phyloP scores from a whole-genome alignment of 1,284 basidiomycete species.

The Wolfiporia cocos region DNA sequence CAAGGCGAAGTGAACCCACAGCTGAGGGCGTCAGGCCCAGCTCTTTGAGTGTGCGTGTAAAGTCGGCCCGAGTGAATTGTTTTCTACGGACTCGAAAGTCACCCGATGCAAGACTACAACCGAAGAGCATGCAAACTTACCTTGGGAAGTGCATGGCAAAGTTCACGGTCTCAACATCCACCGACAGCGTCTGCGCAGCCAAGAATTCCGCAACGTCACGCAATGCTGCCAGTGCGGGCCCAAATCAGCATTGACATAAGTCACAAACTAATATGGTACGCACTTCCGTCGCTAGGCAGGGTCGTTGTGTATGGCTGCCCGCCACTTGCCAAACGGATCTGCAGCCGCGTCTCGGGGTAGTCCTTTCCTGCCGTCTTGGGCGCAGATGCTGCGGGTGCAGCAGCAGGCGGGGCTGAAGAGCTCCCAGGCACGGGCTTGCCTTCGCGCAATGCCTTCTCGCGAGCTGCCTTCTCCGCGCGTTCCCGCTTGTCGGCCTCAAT shows the following conservation, averaged over 20 bases:
- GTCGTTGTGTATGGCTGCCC: constrained; percentile 79
- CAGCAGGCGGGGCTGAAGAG: constrained; percentile 19
- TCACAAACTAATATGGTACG: constrained; percentile 26
- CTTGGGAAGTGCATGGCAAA: constrained; percentile 82
- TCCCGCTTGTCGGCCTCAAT: constrained; percentile 91
- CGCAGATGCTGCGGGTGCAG: constrained; percentile 32
- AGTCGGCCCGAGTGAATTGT: constrained; percentile 57
- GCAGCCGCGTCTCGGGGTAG: constrained; percentile 78
- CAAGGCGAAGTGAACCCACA: constrained; percentile 36
- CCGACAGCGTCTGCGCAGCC: constrained; percentile 62
- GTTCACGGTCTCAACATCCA: constrained; percentile 71
- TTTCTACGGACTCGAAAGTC: constrained; percentile 42
- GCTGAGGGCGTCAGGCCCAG: constrained; percentile 77
- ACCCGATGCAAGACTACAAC: too few species aligned
- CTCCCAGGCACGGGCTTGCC: constrained; percentile 44
- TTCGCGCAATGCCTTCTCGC: constrained; percentile 85
- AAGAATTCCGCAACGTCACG: constrained; percentile 84
- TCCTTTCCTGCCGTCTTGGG: constrained; percentile 58
- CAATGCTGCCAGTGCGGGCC: constrained; percentile 44
- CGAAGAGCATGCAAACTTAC: constrained; percentile 32
- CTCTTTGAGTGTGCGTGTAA: constrained; percentile 62
- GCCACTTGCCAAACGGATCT: constrained; percentile 77
- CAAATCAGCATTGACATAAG: constrained; percentile 3
- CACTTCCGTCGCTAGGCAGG: constrained; percentile 73
- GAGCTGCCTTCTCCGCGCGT: constrained; percentile 81